Evolutionary conservation across 192 early-diverging fungal genomes (phyloP).

Genomic region (Oehlia diaphana): DNA sequence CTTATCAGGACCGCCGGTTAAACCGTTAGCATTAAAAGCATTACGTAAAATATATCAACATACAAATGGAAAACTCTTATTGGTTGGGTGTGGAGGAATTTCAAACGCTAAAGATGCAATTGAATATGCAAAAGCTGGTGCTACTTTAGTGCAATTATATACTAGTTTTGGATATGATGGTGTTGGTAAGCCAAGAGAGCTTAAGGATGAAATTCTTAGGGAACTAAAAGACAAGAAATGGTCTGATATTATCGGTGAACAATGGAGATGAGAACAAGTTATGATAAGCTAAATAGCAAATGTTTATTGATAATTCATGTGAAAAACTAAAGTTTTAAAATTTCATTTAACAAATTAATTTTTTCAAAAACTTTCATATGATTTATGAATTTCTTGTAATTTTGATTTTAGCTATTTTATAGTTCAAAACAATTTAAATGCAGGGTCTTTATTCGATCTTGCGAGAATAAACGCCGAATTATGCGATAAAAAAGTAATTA

Average conservation of each 20-base stretch:
- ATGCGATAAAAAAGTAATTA: not conserved
- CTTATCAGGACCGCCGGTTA: constrained; percentile 77
- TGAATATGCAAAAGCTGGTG: constrained; percentile 80
- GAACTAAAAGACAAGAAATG: constrained; percentile 75
- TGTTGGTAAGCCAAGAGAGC: constrained; percentile 71
- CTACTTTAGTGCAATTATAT: constrained; percentile 80
- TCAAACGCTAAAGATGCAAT: constrained; percentile 73
- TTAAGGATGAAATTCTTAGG: constrained; percentile 75
- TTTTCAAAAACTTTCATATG: too few relatives aligned
- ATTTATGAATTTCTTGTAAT: too few relatives aligned
- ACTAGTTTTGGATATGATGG: constrained; percentile 76
- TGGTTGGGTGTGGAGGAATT: constrained; percentile 91
- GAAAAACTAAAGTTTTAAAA: too few relatives aligned
- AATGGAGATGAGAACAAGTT: constrained; percentile 2
- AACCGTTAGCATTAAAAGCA: constrained; percentile 69
- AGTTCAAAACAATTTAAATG: not conserved
- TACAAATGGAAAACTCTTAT: constrained; percentile 72
- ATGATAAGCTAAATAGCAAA: too few relatives aligned
- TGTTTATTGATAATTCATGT: too few relatives aligned
- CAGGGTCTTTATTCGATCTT: not conserved
- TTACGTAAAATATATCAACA: constrained; percentile 73
- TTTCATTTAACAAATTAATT: too few relatives aligned
- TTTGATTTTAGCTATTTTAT: not conserved
- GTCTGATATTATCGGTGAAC: constrained; percentile 50
- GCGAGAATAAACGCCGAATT: not conserved